Base-by-base conservation (phyloP, 116 monocot species). In the Phalaenopsis hybrid region DNA sequence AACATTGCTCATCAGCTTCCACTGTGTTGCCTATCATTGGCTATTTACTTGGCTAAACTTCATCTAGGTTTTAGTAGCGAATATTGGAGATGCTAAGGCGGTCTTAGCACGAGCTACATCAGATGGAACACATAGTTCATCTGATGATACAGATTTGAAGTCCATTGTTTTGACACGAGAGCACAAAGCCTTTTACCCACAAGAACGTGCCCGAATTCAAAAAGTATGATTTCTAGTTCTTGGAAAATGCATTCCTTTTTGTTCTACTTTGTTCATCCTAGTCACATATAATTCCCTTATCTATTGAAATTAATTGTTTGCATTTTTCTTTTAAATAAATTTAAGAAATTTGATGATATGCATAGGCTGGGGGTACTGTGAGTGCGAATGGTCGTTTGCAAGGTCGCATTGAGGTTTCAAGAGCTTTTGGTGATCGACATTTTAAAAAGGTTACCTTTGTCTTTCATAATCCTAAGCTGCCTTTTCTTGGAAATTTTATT, bases 391-490 rank as follows among this genome's bases (percentile, higher is more conserved):
- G 95, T 81, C 86, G 95, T 67, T 59, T 95, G 80, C 95, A 95
- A 80, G 93, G 95, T 33, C 93, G 95, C 52, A 83, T 95, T 81
- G 95, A 93, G 57, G 95, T 95, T 82, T 95, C 95, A 79, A 91
- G 95, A 86, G 95, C 95, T 72, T 95, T 95, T 78, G 93, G 93
- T 15, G 95, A 95, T 90, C 87, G 93, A n/a, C 91, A 93, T 73
- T 95, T 95, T 81, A 95, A 95, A 78, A 95, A 93, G 93, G 95
- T 95, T 44, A 43, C 11, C 65, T 65, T 23, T 65, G 21, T 61
- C 18, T 41, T 18, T 6, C 15, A 61, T 58, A 44, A 57, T 17
- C 43, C 9, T 75, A 58, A 49, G 43, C 21, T 72, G 28, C 5
- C 50, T 61, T 48, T n/a, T 10, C 23, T 81, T 84, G n/a, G 25